Percentiles rank a stretch among this genome's conserved stretches.
These are phyloP conservation scores for Teunomyces funiuensis DNA, from an alignment of 805 yeast species.

Conservation along the genomic window DNA sequence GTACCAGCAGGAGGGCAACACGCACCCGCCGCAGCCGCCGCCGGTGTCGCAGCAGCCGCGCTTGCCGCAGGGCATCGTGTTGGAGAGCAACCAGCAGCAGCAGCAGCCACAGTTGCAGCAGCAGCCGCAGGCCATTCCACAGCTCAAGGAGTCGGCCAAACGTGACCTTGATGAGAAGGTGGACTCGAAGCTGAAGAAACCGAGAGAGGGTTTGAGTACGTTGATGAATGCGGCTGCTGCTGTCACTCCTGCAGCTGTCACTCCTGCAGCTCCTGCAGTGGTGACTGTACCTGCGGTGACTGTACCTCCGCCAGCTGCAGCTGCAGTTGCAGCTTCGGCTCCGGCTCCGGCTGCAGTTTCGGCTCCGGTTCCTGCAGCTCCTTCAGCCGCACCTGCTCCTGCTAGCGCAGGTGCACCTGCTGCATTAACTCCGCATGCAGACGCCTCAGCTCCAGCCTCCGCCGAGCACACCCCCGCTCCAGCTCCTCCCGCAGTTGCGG, in stretches of 20 bases:
- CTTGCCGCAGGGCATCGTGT: constrained; percentile 64
- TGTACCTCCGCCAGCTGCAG: constrained; percentile 9
- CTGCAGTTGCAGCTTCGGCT: constrained; percentile 5
- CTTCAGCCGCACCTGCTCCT: background rate
- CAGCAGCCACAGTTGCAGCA: constrained; percentile 16
- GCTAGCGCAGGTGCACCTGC: background rate
- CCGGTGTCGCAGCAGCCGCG: constrained; percentile 63
- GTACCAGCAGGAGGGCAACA: constrained; percentile 67
- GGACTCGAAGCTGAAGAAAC: constrained; percentile 30
- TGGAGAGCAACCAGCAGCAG: constrained; percentile 40
- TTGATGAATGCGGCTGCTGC: constrained; percentile 31
- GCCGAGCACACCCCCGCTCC: background rate
- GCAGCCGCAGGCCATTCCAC: constrained; percentile 11
- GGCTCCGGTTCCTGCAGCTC: constrained; percentile 8
- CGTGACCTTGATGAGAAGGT: constrained; percentile 41
- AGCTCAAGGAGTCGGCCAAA: constrained; percentile 17
- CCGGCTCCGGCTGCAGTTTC: constrained; percentile 7
- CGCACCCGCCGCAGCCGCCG: constrained; percentile 65
- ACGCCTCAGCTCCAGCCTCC: background rate
- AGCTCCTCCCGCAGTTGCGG: constrained; percentile 2
- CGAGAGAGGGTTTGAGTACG: constrained; percentile 22
- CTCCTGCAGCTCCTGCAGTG: constrained; percentile 9
- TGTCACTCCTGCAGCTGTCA: constrained; percentile 13
- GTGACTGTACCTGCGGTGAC: too few species aligned
- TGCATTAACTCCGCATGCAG: constrained; percentile 1